Conservation (phyloP, 129 eudicot species). For the Flaveria brownii region DNA sequence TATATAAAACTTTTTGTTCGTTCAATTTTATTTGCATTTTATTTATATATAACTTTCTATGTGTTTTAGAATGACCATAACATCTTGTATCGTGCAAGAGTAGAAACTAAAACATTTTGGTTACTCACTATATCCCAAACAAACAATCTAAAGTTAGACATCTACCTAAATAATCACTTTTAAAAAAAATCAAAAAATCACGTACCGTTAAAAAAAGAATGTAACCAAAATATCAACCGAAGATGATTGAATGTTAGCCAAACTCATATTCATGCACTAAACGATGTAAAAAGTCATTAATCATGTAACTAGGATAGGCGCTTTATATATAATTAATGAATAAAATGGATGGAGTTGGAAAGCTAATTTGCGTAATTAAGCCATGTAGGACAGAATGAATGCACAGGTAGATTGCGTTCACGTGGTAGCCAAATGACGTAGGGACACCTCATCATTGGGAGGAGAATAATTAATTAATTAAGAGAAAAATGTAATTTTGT, state of each 20-base stretch:
- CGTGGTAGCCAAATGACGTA: slow-evolving; percentile 36
- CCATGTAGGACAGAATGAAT: slow-evolving; percentile 30
- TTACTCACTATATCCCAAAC: too few relatives aligned
- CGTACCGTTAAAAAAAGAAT: too few relatives aligned
- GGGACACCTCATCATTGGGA: slow-evolving; percentile 32
- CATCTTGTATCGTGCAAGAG: too few relatives aligned
- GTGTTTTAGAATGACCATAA: too few relatives aligned
- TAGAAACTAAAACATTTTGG: too few relatives aligned
- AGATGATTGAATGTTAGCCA: neutral
- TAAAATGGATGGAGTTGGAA: slow-evolving; percentile 16
- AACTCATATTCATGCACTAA: neutral
- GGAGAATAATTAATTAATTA: slow-evolving; percentile 21
- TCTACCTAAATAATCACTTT: neutral
- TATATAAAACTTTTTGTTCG: too few relatives aligned
- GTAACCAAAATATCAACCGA: neutral
- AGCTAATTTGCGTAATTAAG: neutral
- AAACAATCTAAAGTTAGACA: neutral
- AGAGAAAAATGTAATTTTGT: neutral
- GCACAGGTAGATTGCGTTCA: slow-evolving; percentile 33
- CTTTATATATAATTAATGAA: neutral
- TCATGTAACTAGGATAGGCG: neutral
- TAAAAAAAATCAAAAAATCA: too few relatives aligned
- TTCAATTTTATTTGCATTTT: too few relatives aligned
- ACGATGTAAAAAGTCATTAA: neutral
- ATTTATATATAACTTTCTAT: too few relatives aligned